Evolutionary conservation across 225 moss, liverwort and hornwort genomes (phyloP), one percentile per base, ranked within the genome.

Genomic region (Pseudoscleropodium purum): DNA sequence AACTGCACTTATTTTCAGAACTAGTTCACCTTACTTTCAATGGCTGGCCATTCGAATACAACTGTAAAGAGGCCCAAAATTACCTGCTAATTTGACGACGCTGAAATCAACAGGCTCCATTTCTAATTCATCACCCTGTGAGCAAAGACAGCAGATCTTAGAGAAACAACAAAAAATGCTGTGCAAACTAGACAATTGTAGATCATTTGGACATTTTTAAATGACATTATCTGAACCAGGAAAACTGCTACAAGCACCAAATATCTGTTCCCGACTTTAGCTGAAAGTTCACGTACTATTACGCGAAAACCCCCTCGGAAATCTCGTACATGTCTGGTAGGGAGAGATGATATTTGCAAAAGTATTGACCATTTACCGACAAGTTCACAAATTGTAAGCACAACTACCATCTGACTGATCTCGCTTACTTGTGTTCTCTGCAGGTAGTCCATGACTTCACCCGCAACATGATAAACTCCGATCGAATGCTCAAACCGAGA

Each of bases 401-500:
- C 76, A 73, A 86, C 56, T 65, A 87, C 75, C 68, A 86, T 69
- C 31, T 86, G 49, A 84, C 29, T 79, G 70, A 43, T 87, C 63
- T 84, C 65, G 72, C 89, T 94, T 91, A 96, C 97, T 91, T 97
- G 97, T 88, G 93, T 94, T 82, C 90, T 95, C 76, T 94, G 93
- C 82, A 98, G 86, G 82, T 94, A 94, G 70, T 89, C 91, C 88
- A 98, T 91, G 59, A 97, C 97, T 94, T 96, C 94, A 92, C 96
- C 95, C 37, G 98, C 98, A 89, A 98, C 90, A 89, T 97, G 96
- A 87, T 97, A 97, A 65, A 96, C 96, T 82, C 98, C 98, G 70
- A 98, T 91, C 47, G 97, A 98, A 91, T 98, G 98, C 90, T 98
- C 98, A 90, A 98, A 96, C 78, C 98, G 93, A 59, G 98, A 96